These are phyloP conservation scores for Boletus vinaceobasis DNA, from an alignment of 768 basidiomycete species.

Conservation along the genomic window DNA sequence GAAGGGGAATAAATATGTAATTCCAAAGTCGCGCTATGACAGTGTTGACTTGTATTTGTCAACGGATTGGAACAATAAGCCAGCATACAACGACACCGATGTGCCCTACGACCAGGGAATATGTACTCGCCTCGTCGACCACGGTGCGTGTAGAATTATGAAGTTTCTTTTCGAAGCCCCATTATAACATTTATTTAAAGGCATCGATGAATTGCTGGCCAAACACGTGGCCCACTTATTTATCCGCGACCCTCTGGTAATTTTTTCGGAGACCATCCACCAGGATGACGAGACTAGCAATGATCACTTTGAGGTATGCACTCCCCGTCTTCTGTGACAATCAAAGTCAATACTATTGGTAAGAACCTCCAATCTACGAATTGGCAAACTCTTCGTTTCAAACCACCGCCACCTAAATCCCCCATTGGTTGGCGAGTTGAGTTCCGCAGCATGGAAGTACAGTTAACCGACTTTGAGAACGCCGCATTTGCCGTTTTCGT, in stretches of 20 bases:
- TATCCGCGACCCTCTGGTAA: constrained; percentile 94
- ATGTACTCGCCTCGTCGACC: constrained; percentile 64
- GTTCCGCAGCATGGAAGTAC: constrained; percentile 98
- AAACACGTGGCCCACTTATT: constrained; percentile 94
- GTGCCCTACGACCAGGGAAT: constrained; percentile 77
- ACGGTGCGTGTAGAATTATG: constrained; percentile 48
- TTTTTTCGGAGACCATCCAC: constrained; percentile 91
- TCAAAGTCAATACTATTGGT: background rate
- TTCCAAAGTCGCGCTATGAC: constrained; percentile 97
- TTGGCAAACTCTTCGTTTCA: constrained; percentile 99
- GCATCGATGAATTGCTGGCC: constrained; percentile 81
- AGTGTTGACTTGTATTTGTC: constrained; percentile 95
- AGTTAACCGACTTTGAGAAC: constrained; percentile 98
- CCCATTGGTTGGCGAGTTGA: constrained; percentile 97
- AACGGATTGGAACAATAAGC: constrained; percentile 78
- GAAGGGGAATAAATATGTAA: constrained; percentile 65
- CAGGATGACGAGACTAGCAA: constrained; percentile 85
- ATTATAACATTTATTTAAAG: constrained; percentile 37
- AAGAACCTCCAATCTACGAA: constrained; percentile 99
- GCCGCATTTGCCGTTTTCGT: constrained; percentile 95
- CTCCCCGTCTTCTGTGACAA: background rate
- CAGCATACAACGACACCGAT: constrained; percentile 89
- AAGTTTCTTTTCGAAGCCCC: background rate
- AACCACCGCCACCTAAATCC: constrained; percentile 92
- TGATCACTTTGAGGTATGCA: constrained; percentile 91